Base-by-base conservation (phyloP, 345 rosid genomes). In the Hypericum androsaemum region DNA sequence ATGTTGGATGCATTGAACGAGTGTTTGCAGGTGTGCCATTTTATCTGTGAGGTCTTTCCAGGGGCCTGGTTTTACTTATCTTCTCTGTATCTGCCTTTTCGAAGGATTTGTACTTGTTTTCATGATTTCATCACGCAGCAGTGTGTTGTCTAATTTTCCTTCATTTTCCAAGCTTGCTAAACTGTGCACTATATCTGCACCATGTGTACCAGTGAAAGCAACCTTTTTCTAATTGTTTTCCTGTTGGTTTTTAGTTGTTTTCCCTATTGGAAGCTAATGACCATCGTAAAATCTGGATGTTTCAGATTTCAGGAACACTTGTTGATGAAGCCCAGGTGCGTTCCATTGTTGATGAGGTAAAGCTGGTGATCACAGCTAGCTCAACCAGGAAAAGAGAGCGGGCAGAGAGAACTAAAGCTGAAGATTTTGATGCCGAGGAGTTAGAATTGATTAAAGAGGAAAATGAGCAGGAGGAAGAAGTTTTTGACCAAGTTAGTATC, bases 231-330 rank as follows among this genome's bases (percentile, higher is more conserved):
- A 16, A 15, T 9, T 53, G 57, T 16, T 28, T 7, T 37, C 38
- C 13, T 37, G 7, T 12, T 37, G n/a, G n/a, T 22, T 22, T 22
- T 22, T 22, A 22, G 32, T 22, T 22, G 32, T 22, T 22, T 22
- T 22, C 32, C 32, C 32, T 1, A 22, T 22, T 22, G 32, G 32
- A 22, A 22, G 32, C 32, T 22, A 22, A 22, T 22, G 32, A 1
- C 32, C 32, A 4, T 22, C 32, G 4, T 22, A 22, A 22, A 22
- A 22, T 22, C 32, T 22, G 32, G 32, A 22, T 22, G 32, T 52
- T 52, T 60, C 64, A 60, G 64, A 12, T 60, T 4, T 52, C 64
- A 16, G 46, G 42, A 52, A 51, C 51, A 15, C 38, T 17, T n/a
- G 17, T 60, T 12, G 17, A 52, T 5, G 14, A 35, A 60, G 44